These are phyloP conservation scores for Penicillium sp. DNA, from an alignment of 2,329 filamentous ascomycete genomes.

Conservation along the genomic window DNA sequence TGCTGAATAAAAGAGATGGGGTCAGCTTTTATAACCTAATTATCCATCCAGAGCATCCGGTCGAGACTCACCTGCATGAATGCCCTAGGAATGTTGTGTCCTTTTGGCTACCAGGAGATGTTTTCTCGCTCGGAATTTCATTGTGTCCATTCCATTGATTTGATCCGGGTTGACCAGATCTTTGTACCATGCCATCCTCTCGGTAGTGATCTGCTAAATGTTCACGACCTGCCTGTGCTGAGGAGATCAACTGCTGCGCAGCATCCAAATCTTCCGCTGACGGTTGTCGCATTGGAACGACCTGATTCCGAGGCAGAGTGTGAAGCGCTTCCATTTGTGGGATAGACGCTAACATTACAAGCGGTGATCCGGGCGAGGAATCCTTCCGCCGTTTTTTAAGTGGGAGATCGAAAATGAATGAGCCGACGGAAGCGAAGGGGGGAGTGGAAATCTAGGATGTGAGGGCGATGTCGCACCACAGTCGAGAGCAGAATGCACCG, in stretches of 20 bases:
- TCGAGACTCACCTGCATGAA: constrained; percentile 39
- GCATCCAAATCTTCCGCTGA: constrained; percentile 49
- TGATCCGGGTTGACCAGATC: constrained; percentile 11
- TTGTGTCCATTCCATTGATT: constrained; percentile 12
- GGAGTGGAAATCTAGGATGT: constrained; percentile 14
- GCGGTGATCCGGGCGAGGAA: constrained; percentile 5
- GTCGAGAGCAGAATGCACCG: constrained; percentile 31
- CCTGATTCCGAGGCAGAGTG: constrained; percentile 30
- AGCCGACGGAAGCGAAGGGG: constrained; percentile 12
- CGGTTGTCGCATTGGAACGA: constrained; percentile 40
- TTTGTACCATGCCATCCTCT: constrained; percentile 18
- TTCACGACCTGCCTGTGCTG: constrained; percentile 44
- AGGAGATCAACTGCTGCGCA: constrained; percentile 48
- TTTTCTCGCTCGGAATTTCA: constrained; percentile 20
- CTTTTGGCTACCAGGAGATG: constrained; percentile 37
- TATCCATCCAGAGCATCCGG: background rate
- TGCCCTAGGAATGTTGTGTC: constrained; percentile 41
- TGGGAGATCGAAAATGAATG: constrained; percentile 11
- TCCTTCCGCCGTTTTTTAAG: background rate
- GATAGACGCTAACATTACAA: constrained; percentile 39
- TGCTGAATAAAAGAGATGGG: constrained; percentile 54
- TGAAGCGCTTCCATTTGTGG: constrained; percentile 37
- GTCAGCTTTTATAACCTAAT: constrained; percentile 7
- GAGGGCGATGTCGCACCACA: constrained; percentile 29
- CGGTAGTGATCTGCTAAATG: constrained; percentile 29